Percentiles rank a stretch among this genome's conserved stretches.
Conservation (phyloP, 2,329 filamentous ascomycete genomes). For the Bipolaris bicolor region DNA sequence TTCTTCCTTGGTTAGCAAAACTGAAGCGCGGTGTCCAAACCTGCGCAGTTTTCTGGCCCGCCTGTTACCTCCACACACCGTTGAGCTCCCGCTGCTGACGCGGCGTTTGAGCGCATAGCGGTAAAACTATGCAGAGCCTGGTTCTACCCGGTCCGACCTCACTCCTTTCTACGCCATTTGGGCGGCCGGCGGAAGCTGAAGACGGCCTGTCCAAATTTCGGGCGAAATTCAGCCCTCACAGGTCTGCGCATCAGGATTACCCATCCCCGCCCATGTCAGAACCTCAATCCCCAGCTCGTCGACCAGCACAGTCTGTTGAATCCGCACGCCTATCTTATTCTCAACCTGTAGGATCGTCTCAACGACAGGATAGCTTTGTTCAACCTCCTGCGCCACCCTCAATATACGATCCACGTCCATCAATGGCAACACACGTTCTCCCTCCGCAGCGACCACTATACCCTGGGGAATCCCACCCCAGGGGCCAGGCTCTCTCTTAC, state of each 20-base stretch:
- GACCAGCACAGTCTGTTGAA: conserved; percentile 45
- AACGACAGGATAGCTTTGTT: conserved; percentile 33
- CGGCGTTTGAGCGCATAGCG: conserved; percentile 45
- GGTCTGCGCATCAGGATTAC: conserved; percentile 49
- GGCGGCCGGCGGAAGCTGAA: conserved; percentile 47
- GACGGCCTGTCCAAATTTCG: conserved; percentile 43
- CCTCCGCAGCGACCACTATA: conserved; percentile 39
- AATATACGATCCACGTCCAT: conserved; percentile 34
- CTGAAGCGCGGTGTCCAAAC: conserved; percentile 21
- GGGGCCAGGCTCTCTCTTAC: conserved; percentile 34
- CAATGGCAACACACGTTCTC: conserved; percentile 25
- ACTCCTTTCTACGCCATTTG: conserved; percentile 46
- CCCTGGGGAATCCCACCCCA: conserved; percentile 37
- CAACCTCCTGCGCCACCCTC: conserved; percentile 34
- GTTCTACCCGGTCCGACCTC: conserved; percentile 47
- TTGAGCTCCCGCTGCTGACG: conserved; percentile 44
- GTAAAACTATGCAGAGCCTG: conserved; percentile 52
- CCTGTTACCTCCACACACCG: conserved; percentile 31
- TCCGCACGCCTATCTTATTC: conserved; percentile 39
- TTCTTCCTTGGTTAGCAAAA: conserved; percentile 25
- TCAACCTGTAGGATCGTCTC: conserved; percentile 29
- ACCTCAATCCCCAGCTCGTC: conserved; percentile 53
- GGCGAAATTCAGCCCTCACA: conserved; percentile 44
- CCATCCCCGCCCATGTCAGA: conserved; percentile 61
- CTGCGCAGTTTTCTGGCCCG: conserved; percentile 28